Conservation (phyloP, 179 eudicot species). For the Carnegiea gigantea region DNA sequence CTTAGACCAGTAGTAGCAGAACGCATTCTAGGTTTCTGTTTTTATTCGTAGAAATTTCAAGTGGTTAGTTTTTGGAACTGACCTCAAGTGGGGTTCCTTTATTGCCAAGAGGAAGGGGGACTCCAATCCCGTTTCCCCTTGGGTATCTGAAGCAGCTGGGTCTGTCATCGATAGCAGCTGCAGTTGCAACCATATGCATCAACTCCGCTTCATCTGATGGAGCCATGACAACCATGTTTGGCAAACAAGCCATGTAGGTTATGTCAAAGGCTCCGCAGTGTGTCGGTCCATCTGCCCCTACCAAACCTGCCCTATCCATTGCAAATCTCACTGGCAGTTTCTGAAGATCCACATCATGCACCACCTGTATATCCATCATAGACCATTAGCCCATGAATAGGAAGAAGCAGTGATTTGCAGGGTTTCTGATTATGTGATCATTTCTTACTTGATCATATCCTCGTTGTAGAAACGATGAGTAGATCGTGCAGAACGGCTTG, state of each 20-base stretch:
- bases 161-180: conserved; percentile 69
- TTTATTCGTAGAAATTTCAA: not conserved
- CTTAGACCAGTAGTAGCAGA: no score
- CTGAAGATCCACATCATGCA: conserved; percentile 79
- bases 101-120: conserved; percentile 39
- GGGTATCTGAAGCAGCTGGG: conserved; percentile 83
- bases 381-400: not conserved
- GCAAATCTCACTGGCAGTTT: conserved; percentile 76
- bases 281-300: conserved; percentile 86
- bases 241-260: conserved; percentile 75
- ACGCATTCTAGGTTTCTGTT: no score
- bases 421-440: not conserved
- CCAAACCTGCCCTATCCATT: conserved; percentile 75
- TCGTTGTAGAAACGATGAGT: conserved; percentile 68
- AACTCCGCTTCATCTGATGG: conserved; percentile 75
- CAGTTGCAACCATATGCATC: conserved; percentile 77
- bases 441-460: conserved; percentile 68
- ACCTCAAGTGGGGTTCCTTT: conserved; percentile 75
- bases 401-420: not conserved
- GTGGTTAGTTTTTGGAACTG: conserved; percentile 12
- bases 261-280: conserved; percentile 83
- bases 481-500: conserved; percentile 78
- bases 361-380: conserved; percentile 41
- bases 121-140: conserved; percentile 74
- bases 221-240: conserved; percentile 89